These are phyloP conservation scores for Podaxis carcinomalis DNA, from an alignment of 768 basidiomycete genomes.

Conservation along the genomic window DNA sequence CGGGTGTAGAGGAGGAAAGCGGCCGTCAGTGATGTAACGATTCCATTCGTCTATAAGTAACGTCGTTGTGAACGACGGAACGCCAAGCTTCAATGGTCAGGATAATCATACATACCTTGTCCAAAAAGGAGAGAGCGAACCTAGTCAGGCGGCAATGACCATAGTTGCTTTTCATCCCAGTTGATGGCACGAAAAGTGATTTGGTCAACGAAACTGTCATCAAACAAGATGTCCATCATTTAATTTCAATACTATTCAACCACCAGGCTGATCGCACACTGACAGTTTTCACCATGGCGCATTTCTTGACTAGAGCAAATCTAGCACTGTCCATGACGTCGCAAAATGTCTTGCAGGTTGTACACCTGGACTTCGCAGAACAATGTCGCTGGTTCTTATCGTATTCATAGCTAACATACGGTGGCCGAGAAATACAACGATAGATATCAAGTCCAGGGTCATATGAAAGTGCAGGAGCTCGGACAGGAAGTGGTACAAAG, in stretches of 20 bases:
- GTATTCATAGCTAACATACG: neutral
- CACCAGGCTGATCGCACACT: too few species aligned
- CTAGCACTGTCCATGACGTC: neutral
- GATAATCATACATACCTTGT: conserved; percentile 26
- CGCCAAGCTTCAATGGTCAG: neutral
- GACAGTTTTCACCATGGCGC: too few species aligned
- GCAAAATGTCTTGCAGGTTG: neutral
- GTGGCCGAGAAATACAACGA: neutral
- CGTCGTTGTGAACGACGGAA: neutral
- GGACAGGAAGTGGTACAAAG: neutral
- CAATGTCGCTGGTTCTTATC: too few species aligned
- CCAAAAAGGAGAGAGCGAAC: conserved; percentile 27
- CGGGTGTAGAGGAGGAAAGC: conserved; percentile 51
- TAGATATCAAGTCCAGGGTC: neutral
- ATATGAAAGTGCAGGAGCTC: neutral
- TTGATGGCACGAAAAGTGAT: neutral
- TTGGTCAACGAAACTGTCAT: neutral
- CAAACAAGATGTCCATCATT: neutral
- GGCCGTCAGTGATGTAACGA: conserved; percentile 50
- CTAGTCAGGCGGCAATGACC: neutral
- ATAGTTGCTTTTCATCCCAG: neutral
- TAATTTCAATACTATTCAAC: neutral
- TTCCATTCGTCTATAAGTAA: conserved; percentile 47
- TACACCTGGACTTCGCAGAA: too few species aligned
- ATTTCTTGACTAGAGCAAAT: too few species aligned